Conservation (phyloP, 2,329 filamentous ascomycete species). For the Fragosphaeria purpurea region DNA sequence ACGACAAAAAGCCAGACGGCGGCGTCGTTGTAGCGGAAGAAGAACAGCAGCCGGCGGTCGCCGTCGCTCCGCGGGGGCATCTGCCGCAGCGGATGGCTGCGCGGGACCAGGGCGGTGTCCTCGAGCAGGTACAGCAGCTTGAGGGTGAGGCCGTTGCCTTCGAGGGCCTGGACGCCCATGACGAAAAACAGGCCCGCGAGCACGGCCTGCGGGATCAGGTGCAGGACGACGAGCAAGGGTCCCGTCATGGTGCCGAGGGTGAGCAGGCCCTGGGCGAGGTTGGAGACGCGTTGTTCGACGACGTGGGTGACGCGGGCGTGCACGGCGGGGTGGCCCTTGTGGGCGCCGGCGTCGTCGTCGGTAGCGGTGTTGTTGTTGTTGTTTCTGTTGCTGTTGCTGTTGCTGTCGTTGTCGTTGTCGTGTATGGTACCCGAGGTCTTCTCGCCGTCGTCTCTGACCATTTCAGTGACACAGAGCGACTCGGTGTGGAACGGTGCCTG, state of each 20-base stretch:
- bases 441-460: constrained; percentile 35
- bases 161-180: constrained; percentile 71
- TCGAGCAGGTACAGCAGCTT: constrained; percentile 62
- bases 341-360: constrained; percentile 28
- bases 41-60: constrained; percentile 34
- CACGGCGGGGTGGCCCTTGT: constrained; percentile 42
- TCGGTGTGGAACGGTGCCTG: constrained; percentile 77
- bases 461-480: constrained; percentile 61
- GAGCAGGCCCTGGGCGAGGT: constrained; percentile 66
- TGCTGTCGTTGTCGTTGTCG: background rate
- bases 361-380: constrained; percentile 17
- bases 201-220: constrained; percentile 70
- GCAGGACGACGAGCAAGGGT: constrained; percentile 61
- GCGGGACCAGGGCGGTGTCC: constrained; percentile 53
- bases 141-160: constrained; percentile 65
- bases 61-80: constrained; percentile 40
- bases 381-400: background rate
- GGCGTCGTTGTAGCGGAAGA: constrained; percentile 26
- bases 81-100: constrained; percentile 46
- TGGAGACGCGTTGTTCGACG: constrained; percentile 70
- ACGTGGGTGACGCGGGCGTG: constrained; percentile 47
- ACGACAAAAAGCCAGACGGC: constrained; percentile 62
- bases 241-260: constrained; percentile 72
- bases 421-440: too few species aligned
- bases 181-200: constrained; percentile 75